Conservation (phyloP, 441 rosid genomes). For the Omphalea diandra region DNA sequence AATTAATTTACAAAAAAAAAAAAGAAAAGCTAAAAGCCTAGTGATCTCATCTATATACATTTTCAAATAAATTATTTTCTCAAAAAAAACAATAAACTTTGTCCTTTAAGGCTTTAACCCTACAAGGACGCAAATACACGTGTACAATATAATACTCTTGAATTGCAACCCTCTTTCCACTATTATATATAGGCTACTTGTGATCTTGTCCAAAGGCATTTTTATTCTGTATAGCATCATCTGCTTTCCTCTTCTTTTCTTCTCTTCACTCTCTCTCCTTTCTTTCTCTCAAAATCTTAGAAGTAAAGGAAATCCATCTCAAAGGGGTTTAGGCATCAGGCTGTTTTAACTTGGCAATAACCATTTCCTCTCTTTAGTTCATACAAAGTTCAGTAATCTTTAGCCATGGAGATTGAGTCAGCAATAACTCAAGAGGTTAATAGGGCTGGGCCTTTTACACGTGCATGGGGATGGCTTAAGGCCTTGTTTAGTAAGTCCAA, state of each 20-base stretch:
- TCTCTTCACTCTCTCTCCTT: neutral
- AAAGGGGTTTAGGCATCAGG: neutral
- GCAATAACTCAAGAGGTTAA: constrained; percentile 21
- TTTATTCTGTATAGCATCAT: neutral
- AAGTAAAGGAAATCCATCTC: constrained; percentile 3
- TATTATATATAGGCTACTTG: constrained; percentile 44
- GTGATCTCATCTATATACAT: constrained; percentile 46
- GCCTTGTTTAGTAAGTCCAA: constrained; percentile 31
- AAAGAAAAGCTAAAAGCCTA: constrained; percentile 17
- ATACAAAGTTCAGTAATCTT: constrained; percentile 13
- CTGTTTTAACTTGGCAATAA: neutral
- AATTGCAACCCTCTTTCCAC: constrained; percentile 20
- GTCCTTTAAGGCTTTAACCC: constrained; percentile 30
- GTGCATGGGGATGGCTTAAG: constrained; percentile 33
- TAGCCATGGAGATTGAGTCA: constrained; percentile 44
- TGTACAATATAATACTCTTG: constrained; percentile 19
- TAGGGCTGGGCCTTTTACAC: constrained; percentile 24
- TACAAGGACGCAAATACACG: constrained; percentile 13
- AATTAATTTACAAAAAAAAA: neutral
- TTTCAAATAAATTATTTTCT: neutral
- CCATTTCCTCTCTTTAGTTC: neutral
- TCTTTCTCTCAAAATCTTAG: no score
- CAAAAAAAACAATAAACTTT: constrained; percentile 33
- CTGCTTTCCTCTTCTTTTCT: neutral
- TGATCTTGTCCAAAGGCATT: constrained; percentile 16